Percentiles rank a stretch among this genome's conserved stretches.
phyloP scores from a whole-genome alignment of 306 rosid species.

The Trifolium subterraneum region DNA sequence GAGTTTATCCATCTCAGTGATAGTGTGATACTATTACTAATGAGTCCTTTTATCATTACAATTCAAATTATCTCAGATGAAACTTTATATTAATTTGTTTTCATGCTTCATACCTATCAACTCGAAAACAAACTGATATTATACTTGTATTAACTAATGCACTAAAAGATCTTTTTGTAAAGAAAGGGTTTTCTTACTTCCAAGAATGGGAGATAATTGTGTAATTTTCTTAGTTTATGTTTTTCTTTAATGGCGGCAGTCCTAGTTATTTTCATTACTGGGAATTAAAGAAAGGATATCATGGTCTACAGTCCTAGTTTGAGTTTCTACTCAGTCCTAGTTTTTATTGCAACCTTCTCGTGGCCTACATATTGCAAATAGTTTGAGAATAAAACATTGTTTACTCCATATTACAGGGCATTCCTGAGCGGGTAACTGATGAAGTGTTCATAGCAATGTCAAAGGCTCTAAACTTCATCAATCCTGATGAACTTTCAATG shows the following conservation, averaged over 20 bases:
- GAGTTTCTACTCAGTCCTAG: no score
- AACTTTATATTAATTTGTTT: constrained; percentile 10
- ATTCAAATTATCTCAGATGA: constrained; percentile 14
- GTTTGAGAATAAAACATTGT: constrained; percentile 35
- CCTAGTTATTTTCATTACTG: constrained; percentile 9
- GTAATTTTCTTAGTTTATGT: neutral
- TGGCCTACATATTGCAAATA: constrained; percentile 15
- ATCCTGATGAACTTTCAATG: constrained; percentile 99
- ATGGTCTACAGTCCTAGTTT: no score
- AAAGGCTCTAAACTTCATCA: constrained; percentile 96
- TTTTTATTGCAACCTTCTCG: constrained; percentile 11
- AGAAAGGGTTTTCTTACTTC: constrained; percentile 1
- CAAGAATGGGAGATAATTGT: neutral
- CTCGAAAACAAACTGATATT: constrained; percentile 6
- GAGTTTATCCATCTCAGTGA: constrained; percentile 10
- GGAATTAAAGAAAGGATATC: constrained; percentile 35
- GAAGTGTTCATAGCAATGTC: constrained; percentile 99
- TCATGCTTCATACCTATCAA: constrained; percentile 22
- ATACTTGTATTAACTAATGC: neutral
- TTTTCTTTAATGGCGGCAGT: neutral
- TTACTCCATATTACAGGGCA: constrained; percentile 61
- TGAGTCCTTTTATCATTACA: constrained; percentile 7
- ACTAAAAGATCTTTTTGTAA: constrained; percentile 3
- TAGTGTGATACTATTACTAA: neutral
- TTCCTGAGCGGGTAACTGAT: constrained; percentile 93